These are phyloP conservation scores for Evansstolkia leycettana DNA, from an alignment of 495 filamentous ascomycete species.

Conservation along the genomic window DNA sequence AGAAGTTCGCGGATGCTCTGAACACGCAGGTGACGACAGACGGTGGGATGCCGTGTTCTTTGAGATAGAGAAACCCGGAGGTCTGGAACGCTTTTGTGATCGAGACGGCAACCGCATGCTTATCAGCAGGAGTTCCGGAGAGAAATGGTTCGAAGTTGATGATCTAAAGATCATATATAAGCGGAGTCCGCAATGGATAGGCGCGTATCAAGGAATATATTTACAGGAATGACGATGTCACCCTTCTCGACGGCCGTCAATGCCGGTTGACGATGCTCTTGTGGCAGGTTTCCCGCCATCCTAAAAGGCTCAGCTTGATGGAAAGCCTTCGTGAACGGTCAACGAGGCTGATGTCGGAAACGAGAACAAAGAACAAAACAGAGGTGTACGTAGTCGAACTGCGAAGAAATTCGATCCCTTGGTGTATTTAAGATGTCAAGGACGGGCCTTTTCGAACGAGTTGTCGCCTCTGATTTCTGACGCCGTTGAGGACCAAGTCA, in stretches of 20 bases:
- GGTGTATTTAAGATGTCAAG: no score
- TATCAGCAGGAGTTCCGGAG: constrained; percentile 46
- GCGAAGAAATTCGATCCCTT: no score
- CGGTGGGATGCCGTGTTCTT: constrained; percentile 57
- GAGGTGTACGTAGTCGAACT: background rate
- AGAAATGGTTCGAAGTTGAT: constrained; percentile 78
- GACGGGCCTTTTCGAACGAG: no score
- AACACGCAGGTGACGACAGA: constrained; percentile 52
- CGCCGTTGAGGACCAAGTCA: no score
- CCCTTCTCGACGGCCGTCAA: constrained; percentile 50
- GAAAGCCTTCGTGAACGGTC: no score
- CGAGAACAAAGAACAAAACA: background rate
- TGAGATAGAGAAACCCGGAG: constrained; percentile 86
- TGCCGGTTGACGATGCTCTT: constrained; percentile 9
- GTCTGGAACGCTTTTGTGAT: constrained; percentile 72
- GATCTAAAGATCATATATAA: constrained; percentile 39
- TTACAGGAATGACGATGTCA: constrained; percentile 58
- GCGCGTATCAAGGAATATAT: constrained; percentile 3
- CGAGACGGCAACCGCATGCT: constrained; percentile 51
- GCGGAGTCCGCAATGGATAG: constrained; percentile 1
- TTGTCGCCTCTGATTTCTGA: no score
- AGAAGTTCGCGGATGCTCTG: constrained; percentile 62
- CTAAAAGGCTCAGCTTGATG: no score
- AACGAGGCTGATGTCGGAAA: background rate
- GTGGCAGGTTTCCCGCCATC: constrained; percentile 13